Evolutionary conservation across 495 filamentous ascomycete genomes (phyloP).

Genomic region (Pseudevernia furfuracea): DNA sequence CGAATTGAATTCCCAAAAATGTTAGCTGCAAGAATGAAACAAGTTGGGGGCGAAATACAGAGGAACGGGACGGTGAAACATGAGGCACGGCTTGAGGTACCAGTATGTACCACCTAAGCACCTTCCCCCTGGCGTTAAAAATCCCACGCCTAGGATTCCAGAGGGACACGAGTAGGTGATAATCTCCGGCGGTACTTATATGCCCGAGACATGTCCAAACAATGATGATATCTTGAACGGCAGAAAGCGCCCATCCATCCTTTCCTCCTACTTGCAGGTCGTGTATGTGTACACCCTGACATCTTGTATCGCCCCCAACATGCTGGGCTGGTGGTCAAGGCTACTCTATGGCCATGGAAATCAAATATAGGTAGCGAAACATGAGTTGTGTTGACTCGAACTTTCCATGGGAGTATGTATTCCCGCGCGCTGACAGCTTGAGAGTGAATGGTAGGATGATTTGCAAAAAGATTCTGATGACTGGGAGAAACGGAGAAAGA

Average conservation of each 20-base stretch:
- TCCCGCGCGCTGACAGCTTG: neutral
- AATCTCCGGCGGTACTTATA: neutral
- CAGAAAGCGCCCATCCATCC: neutral
- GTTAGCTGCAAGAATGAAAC: no score
- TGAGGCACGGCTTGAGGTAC: neutral
- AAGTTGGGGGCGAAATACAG: neutral
- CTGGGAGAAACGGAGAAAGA: neutral
- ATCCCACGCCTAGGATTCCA: neutral
- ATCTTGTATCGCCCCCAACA: neutral
- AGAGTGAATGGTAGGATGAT: neutral
- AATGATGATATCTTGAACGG: neutral
- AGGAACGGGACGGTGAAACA: neutral
- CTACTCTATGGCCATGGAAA: neutral
- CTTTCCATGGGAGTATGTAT: neutral
- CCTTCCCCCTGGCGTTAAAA: neutral
- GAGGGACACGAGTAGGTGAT: neutral
- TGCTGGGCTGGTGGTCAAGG: neutral
- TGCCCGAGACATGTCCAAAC: neutral
- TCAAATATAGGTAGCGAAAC: neutral
- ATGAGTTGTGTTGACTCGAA: neutral
- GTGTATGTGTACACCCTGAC: no score
- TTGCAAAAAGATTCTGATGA: neutral
- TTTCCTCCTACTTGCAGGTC: no score
- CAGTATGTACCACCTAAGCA: neutral
- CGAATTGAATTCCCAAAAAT: no score